Conservation (phyloP, 345 rosid genomes). For the Kernera saxatilis region DNA sequence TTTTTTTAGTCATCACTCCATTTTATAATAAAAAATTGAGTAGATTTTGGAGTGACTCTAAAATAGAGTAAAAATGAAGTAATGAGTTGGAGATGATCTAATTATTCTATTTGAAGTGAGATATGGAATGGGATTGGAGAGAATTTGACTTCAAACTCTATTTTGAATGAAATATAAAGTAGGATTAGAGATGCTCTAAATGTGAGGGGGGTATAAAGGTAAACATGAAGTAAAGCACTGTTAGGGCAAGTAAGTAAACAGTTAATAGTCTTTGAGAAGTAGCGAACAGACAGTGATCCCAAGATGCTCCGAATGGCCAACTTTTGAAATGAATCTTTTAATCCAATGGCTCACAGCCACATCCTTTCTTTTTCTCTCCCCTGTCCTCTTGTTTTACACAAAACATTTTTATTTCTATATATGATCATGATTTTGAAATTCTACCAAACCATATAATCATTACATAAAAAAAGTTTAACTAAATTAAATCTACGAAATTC, state of each 20-base stretch:
- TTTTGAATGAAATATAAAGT: too few relatives aligned
- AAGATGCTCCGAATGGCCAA: constrained; percentile 37
- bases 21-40: too few relatives aligned
- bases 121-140: too few relatives aligned
- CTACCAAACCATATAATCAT: neutral
- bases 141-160: too few relatives aligned
- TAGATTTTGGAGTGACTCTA: too few relatives aligned
- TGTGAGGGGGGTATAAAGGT: neutral
- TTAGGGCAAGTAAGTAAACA: constrained; percentile 4
- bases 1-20: too few relatives aligned
- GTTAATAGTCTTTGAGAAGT: constrained; percentile 32
- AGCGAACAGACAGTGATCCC: constrained; percentile 37
- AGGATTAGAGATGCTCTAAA: too few relatives aligned
- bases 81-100: too few relatives aligned
- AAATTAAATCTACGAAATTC: neutral
- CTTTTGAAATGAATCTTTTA: constrained; percentile 29
- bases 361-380: neutral
- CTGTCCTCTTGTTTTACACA: neutral
- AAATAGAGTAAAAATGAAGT: too few relatives aligned
- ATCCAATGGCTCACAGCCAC: constrained; percentile 30
- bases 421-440: neutral
- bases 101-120: too few relatives aligned
- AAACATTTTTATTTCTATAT: neutral
- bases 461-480: too few relatives aligned
- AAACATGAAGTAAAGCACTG: neutral